These are phyloP conservation scores for Erythrophleum ivorense DNA, from an alignment of 331 rosid genomes.

Conservation along the genomic window DNA sequence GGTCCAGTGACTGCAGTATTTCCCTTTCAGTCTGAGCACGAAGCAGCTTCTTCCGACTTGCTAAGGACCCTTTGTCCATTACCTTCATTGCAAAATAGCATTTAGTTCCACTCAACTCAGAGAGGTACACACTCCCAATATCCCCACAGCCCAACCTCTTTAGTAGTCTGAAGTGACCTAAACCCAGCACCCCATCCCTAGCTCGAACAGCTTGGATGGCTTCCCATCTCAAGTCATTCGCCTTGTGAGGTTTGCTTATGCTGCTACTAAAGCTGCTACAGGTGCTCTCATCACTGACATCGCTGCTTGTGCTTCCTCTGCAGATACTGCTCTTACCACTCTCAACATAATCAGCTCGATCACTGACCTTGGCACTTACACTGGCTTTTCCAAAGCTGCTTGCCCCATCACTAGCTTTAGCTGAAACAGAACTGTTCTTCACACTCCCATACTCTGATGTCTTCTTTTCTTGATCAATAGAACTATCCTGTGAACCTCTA, in stretches of 20 bases:
- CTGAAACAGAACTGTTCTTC: conserved; percentile 82
- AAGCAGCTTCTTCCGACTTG: conserved; percentile 89
- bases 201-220: conserved; percentile 87
- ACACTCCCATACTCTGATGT: conserved; percentile 79
- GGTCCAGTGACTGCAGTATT: conserved; percentile 91
- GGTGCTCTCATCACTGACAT: conserved; percentile 93
- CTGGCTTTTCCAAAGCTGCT: conserved; percentile 81
- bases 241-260: conserved; percentile 90
- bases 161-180: conserved; percentile 82
- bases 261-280: conserved; percentile 95
- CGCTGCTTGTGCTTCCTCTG: conserved; percentile 97
- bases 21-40: conserved; percentile 98
- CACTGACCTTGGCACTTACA: conserved; percentile 90
- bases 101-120: conserved; percentile 93
- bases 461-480: conserved; percentile 76
- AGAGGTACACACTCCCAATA: conserved; percentile 94
- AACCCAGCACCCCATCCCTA: conserved; percentile 80
- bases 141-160: conserved; percentile 98
- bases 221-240: conserved; percentile 97
- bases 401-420: conserved; percentile 81
- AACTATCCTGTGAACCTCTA: conserved; percentile 63
- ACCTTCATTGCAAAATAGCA: conserved; percentile 97
- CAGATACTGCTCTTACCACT: conserved; percentile 96
- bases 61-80: conserved; percentile 95
- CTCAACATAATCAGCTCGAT: conserved; percentile 83